Evolutionary conservation across 306 rosid species (phyloP).

Genomic region (Vigna angularis): DNA sequence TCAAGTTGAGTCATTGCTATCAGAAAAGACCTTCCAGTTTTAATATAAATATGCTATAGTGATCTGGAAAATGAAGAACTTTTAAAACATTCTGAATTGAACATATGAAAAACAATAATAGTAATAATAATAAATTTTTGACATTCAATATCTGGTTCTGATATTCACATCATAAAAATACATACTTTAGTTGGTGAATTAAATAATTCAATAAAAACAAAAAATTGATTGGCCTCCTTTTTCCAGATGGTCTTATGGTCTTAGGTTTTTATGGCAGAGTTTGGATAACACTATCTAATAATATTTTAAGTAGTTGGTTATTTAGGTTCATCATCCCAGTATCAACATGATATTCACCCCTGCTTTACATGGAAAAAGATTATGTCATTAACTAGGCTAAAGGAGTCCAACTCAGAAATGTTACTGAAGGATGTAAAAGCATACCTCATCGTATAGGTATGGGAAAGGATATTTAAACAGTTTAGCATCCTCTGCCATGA

Average conservation of each 20-base stretch:
- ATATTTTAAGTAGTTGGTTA: slow-evolving; percentile 18
- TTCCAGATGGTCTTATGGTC: not conserved
- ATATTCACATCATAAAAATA: not conserved
- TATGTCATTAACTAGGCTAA: slow-evolving; percentile 26
- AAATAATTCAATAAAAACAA: not conserved
- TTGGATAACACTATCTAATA: slow-evolving; percentile 8
- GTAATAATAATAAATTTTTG: not conserved
- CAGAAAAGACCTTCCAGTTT: slow-evolving; percentile 29
- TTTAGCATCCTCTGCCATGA: slow-evolving; percentile 91
- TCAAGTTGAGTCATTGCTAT: slow-evolving; percentile 25
- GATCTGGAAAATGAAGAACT: slow-evolving; percentile 12
- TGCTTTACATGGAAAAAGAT: slow-evolving; percentile 4
- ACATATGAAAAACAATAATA: not conserved
- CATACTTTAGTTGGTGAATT: not conserved
- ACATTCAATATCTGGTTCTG: slow-evolving; percentile 1
- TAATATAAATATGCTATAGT: slow-evolving; percentile 8
- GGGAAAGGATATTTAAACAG: slow-evolving; percentile 85
- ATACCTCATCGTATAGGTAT: slow-evolving; percentile 87
- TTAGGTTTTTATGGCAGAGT: not conserved
- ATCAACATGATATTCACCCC: slow-evolving; percentile 34
- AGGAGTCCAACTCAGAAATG: slow-evolving; percentile 10
- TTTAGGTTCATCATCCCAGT: slow-evolving; percentile 1
- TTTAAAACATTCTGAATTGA: slow-evolving; percentile 6
- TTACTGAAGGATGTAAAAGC: slow-evolving; percentile 18
- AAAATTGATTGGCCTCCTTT: not conserved